Evolutionary conservation across 108 stramenopile species (phyloP), one percentile per base, ranked within the genome.

Genomic region (Stephanodiscus triporus): DNA sequence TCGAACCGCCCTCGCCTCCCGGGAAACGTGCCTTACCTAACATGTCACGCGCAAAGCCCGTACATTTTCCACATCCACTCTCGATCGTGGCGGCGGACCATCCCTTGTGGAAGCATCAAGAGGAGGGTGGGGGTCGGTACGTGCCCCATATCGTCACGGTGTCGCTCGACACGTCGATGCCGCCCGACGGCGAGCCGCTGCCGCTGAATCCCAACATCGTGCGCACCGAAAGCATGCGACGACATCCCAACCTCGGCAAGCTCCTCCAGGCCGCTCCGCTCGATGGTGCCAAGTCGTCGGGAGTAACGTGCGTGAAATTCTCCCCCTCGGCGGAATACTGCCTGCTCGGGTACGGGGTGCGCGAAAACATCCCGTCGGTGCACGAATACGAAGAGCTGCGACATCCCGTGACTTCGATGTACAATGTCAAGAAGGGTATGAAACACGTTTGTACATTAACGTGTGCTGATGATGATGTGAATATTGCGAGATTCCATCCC

Each of bases 401-500:
- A 6, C 95, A 96, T 84, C 91, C 91, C 5, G 92, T 94, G 47
- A 91, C 89, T 0, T 77, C 91, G 19, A 47, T 95, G 75, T 95
- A 95, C 66, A 87, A 88, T 49, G 80, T 91, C 13, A 72, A 76
- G 17, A 83, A 83, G 36, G 85, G 85, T 34, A 92, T 92, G 91
- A 60, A 77, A 8, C 91, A 95, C 40, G 84, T 93, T 1, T 88
- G 85, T 36, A 94, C 89, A 42, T 85, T 95, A 69, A 81, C 88
- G 1, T 86, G 87, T 50, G 85, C 70, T 8, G 92, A 95, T 22
- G 98, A 97, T 58, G 98, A 97, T 83, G 97, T 98, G 27, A 98
- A 98, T 55, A 97, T 97, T 78, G 96, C 97, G 23, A 81, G 95
- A 57, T 98, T 98, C 74, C 98, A 98, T 80, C 98, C 98, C 8